Evolutionary conservation across 2,329 filamentous ascomycete genomes (phyloP), one percentile per base, ranked within the genome.

Genomic region (Phyllosticta capitalensis): DNA sequence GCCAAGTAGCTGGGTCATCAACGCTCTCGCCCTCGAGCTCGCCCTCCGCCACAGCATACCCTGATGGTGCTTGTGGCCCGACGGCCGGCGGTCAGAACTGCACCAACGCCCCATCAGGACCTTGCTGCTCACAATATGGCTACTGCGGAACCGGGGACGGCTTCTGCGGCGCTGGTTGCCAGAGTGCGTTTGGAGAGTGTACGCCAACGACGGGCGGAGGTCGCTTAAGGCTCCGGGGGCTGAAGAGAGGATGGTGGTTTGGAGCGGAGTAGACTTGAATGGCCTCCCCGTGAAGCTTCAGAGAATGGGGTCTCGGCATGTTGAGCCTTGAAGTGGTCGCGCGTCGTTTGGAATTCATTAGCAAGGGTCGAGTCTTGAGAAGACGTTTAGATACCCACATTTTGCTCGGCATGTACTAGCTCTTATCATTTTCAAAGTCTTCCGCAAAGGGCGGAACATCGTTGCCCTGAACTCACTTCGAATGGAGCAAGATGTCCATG

Each of bases 51-150:
- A 38, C 9, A 5, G 2, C 30, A 38, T 38, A 38, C 30, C 30
- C 30, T 14, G 30, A 38, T 2, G 30, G 30, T 14, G 30, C 30
- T 38, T 38, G 30, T 14, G 30, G 30, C 5, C 30, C 30, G 30
- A 14, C 30, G 30, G 30, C 30, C 30, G 30, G 30, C 30, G 30
- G 30, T 14, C 30, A 38, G 10, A 38, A 38, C 30, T 38, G 30
- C 30, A 17, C 30, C 9, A 38, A 38, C 10, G 30, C 30, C 10
- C 30, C 30, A 12, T 38, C 30, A 38, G 55, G 55, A 5, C 49
- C 22, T 28, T 57, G 55, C 55, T 57, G 55, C 48, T 57, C 55
- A 20, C 55, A 12, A 20, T 57, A 22, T 50, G 55, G 55, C 9
- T 57, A 20, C 49, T 57, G 55, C 49, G 55, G 55, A 10, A 24